Base-by-base conservation (phyloP, 2,329 filamentous ascomycete genomes). In the Aaosphaeria pasadenensis region DNA sequence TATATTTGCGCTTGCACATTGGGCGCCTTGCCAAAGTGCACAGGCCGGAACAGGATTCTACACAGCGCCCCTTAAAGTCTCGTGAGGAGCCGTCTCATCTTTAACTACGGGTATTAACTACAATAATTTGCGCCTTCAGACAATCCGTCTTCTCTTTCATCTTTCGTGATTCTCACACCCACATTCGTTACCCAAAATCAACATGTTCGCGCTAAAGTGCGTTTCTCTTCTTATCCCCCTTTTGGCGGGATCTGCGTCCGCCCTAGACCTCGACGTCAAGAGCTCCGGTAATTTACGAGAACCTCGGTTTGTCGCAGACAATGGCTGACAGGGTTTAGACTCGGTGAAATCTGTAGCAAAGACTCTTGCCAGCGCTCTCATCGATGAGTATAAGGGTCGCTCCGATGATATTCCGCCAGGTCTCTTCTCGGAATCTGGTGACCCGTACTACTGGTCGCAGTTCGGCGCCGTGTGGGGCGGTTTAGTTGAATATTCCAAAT, bases 281-380 rank as follows among this genome's bases (percentile, higher is more conserved):
- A 57, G 57, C 28, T 47, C 57, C 44, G 62, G 68, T 71, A 57
- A 35, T 60, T 44, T 29, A 24, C 17, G 17, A 24, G 17, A 24
- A 24, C 17, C 17, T 24, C 17, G 17, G 17, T 24, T 24, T 24
- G 17, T 24, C 17, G 17, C 17, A 24, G 17, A 24, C 17, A 24
- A 3, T 24, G 17, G 64, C 44, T 63, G 51, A 39, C 33, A 24
- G 4, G 13, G n/a, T 57, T 24, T 24, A 87, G 84, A 71, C 33
- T 87, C 84, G 0, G 78, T 89, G 58, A 80, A 79, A 54, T 74
- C 75, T 52, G 84, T 83, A 5, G 79, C 85, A 9, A 40, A 40
- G 24, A 40, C 39, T 9, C 11, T 40, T 17, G 39, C 39, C 11
- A 17, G 24, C 24, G 39, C 9, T 17, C 7, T 40, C 11, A 40